These are phyloP conservation scores for Ogataea ganodermae DNA, from an alignment of 805 yeast genomes.

Conservation along the genomic window DNA sequence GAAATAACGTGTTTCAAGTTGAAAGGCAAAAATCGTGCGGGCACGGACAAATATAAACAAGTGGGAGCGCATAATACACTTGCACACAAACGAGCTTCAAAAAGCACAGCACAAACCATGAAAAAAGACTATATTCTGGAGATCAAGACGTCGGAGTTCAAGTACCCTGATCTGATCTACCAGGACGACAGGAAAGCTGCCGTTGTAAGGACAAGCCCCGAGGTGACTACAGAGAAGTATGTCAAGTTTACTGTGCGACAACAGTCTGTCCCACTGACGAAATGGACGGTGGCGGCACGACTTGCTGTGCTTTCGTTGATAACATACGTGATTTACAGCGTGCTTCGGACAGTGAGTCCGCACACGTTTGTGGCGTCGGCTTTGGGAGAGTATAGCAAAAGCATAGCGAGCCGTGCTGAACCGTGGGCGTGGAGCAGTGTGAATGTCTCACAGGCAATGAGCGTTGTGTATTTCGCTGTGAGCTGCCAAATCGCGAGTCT, in stretches of 20 bases:
- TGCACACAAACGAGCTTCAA: neutral
- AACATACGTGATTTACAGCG: slow-evolving; percentile 10
- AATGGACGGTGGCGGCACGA: neutral
- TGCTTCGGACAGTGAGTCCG: neutral
- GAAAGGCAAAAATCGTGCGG: too few relatives aligned
- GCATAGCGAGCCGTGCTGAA: neutral
- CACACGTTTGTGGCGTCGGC: neutral
- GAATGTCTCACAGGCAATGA: neutral
- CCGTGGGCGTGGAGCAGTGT: neutral
- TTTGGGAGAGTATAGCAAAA: neutral
- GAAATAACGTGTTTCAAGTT: too few relatives aligned
- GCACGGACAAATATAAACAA: neutral
- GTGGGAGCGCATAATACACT: neutral
- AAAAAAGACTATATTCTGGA: slow-evolving; percentile 30
- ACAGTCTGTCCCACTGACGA: slow-evolving; percentile 5
- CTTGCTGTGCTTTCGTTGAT: slow-evolving; percentile 8
- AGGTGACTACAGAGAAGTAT: slow-evolving; percentile 14
- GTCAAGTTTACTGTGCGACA: slow-evolving; percentile 24
- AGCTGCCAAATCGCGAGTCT: slow-evolving; percentile 22
- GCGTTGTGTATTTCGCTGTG: slow-evolving; percentile 15
- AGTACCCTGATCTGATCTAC: slow-evolving; percentile 21
- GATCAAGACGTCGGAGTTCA: slow-evolving; percentile 28
- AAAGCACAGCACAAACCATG: slow-evolving; percentile 13
- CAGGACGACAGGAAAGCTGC: slow-evolving; percentile 16
- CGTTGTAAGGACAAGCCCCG: neutral